These are phyloP conservation scores for Dalechampia spathulata DNA, from an alignment of 441 rosid genomes.

Conservation along the genomic window DNA sequence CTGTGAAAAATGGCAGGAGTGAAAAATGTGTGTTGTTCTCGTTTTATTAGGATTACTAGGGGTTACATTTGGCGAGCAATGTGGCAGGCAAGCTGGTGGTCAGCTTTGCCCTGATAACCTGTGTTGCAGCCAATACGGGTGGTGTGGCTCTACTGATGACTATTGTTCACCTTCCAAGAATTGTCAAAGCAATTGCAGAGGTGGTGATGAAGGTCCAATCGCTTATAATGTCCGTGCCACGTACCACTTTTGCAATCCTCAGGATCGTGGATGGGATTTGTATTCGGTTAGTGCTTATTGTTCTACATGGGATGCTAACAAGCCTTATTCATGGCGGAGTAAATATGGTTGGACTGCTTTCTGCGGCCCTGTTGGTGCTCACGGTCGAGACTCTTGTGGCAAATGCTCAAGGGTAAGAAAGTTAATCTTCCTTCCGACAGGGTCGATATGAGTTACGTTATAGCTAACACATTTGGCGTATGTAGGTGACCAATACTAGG, in stretches of 20 bases:
- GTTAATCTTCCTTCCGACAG: too few species aligned
- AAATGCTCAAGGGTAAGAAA: conserved; percentile 26
- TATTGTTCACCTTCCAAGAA: conserved; percentile 33
- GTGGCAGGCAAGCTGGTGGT: conserved; percentile 45
- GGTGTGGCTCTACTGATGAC: conserved; percentile 41
- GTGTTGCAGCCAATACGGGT: conserved; percentile 48
- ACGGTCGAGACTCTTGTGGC: conserved; percentile 25
- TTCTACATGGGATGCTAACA: conserved; percentile 30
- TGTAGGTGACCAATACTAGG: conserved; percentile 45
- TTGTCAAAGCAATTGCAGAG: conserved; percentile 33
- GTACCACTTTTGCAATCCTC: conserved; percentile 23
- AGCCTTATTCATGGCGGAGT: conserved; percentile 28
- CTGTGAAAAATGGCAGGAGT: too few species aligned
- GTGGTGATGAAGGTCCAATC: conserved; percentile 19
- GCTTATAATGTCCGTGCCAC: conserved; percentile 26
- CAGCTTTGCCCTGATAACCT: conserved; percentile 32
- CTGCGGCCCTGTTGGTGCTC: conserved; percentile 24
- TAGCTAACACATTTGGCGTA: too few species aligned
- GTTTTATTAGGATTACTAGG: conserved; percentile 17
- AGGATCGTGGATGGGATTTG: conserved; percentile 23
- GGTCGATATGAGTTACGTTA: too few species aligned
- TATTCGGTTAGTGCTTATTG: conserved; percentile 25
- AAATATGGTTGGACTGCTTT: conserved; percentile 36
- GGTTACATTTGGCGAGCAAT: conserved; percentile 29
- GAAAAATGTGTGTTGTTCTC: too few species aligned